phyloP scores from a whole-genome alignment of 2,329 filamentous ascomycete species.

The Pleurostoma richardsiae region DNA sequence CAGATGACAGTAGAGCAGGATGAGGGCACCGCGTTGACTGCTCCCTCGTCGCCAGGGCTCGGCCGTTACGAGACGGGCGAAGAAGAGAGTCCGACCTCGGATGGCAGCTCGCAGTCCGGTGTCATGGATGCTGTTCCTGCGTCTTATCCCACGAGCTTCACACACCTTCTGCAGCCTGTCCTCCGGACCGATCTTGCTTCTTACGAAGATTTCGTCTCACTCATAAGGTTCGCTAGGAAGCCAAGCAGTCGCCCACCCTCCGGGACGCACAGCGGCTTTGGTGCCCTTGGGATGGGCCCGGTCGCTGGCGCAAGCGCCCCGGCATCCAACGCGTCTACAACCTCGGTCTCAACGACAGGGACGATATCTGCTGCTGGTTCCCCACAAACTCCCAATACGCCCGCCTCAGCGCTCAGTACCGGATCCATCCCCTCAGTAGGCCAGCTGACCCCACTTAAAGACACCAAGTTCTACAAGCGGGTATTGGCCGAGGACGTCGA shows the following conservation, averaged over 20 bases:
- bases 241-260: constrained; percentile 64
- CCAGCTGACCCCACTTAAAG: constrained; percentile 65
- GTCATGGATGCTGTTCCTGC: constrained; percentile 41
- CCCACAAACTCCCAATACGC: constrained; percentile 54
- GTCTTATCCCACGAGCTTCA: constrained; percentile 65
- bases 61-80: constrained; percentile 61
- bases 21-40: constrained; percentile 65
- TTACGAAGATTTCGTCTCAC: constrained; percentile 78
- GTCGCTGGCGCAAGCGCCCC: constrained; percentile 15
- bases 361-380: constrained; percentile 43
- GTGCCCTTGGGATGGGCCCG: constrained; percentile 46
- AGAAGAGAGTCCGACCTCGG: constrained; percentile 31
- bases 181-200: constrained; percentile 75
- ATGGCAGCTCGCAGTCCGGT: constrained; percentile 27
- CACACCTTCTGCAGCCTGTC: constrained; percentile 77
- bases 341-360: constrained; percentile 47
- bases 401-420: constrained; percentile 45
- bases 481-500: constrained; percentile 87
- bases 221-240: constrained; percentile 65
- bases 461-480: constrained; percentile 92
- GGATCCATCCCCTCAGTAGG: constrained; percentile 30
- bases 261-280: constrained; percentile 62
- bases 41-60: constrained; percentile 76
- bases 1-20: constrained; percentile 71
- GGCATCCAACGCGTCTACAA: constrained; percentile 55